phyloP scores from a whole-genome alignment of 257 asterid genomes.

The Solanum okadae region DNA sequence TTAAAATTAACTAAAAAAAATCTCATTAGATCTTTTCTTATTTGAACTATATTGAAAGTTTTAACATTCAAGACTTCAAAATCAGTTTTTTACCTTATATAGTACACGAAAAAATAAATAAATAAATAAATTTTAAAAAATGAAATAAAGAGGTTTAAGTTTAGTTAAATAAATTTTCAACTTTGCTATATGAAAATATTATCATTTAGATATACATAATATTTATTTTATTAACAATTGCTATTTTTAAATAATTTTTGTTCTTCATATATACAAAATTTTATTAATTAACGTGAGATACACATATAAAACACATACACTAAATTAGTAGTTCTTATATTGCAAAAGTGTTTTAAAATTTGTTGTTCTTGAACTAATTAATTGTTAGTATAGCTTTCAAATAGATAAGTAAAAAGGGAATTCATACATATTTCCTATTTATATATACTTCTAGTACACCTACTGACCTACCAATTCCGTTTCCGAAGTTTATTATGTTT shows the following conservation, averaged over 20 bases:
- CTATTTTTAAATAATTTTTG: no score
- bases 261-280: background rate
- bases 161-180: no score
- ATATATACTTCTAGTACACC: background rate
- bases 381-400: background rate
- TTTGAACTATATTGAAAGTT: no score
- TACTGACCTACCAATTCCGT: background rate
- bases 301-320: background rate
- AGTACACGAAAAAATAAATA: no score
- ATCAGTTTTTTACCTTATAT: background rate
- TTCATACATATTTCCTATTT: background rate
- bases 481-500: no score
- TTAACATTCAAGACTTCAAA: background rate
- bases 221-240: background rate
- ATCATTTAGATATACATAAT: background rate
- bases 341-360: background rate
- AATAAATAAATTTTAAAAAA: no score
- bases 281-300: no score
- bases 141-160: background rate
- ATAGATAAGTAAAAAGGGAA: background rate
- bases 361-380: background rate
- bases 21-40: no score
- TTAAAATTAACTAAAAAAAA: no score
- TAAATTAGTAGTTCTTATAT: background rate
- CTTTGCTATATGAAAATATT: background rate